Evolutionary conservation across 495 filamentous ascomycete species (phyloP), one percentile per base, ranked within the genome.

Genomic region (Immersiella caudata): DNA sequence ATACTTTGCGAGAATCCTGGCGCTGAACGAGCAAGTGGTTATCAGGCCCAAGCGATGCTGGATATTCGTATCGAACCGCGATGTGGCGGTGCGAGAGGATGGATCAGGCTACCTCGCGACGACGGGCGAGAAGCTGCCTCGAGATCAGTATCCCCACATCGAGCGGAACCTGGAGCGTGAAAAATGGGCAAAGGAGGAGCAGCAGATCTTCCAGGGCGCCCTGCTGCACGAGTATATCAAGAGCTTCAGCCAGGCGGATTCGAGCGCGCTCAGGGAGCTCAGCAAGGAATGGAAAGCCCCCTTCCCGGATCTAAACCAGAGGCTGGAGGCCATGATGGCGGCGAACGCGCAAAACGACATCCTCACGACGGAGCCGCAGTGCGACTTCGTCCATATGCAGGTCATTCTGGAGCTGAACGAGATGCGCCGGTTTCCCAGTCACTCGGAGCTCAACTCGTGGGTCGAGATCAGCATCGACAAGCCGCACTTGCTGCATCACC

Each of bases 321-420:
- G 76, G 49, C 78, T 84, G 18, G 75, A 79, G 11, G 60, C 66
- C 29, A 75, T 79, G 33, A 70, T 79, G 6, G 71, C 73, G 25
- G 71, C 74, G 52, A 73, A 76, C 27, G 58, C 74, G 36, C 62
- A 73, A 21, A 65, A 73, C 25, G 7, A 74, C 62, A 25, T 51
- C 25, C 16, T 66, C 16, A 11, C 55, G 8, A 56, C 57, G 14
- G 80, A 81, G 60, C 68, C 77, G 59, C 73, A 70, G n/a, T 84
- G 81, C 67, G 82, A 85, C 62, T 79, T 85, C n/a, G 71, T 87
- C 61, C 83, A 86, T 64, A 80, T 87, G 70, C 79, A 84, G 46
- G 76, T 79, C 12, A 78, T 78, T 8, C 74, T 87, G 0, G 78
- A 83, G 54, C 63, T 85, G 7, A 79, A 81, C 64, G 76, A 79